phyloP scores from a whole-genome alignment of 257 asterid species.

The Parsonsia alboflavescens region DNA sequence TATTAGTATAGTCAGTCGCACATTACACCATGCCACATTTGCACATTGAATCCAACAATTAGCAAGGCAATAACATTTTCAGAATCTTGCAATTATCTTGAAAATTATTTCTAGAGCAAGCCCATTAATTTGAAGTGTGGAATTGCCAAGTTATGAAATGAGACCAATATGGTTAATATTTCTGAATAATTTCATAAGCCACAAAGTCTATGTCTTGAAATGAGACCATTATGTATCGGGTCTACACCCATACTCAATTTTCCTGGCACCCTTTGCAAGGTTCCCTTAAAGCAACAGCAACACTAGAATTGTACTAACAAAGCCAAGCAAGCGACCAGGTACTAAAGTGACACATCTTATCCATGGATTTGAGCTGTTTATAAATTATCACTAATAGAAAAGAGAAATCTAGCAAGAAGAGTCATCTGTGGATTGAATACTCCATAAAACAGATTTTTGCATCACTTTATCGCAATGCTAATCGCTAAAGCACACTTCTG shows the following conservation, averaged over 20 bases:
- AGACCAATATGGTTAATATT: no score
- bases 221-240: background rate
- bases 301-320: background rate
- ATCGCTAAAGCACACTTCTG: background rate
- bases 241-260: background rate
- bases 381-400: background rate
- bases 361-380: no score
- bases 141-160: constrained; percentile 1
- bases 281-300: background rate
- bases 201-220: background rate
- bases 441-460: background rate
- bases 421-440: background rate
- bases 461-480: background rate
- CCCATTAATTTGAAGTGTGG: background rate
- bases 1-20: background rate
- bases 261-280: no score
- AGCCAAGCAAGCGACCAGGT: background rate
- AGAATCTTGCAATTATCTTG: background rate
- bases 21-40: background rate
- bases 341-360: background rate
- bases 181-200: background rate
- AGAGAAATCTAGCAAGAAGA: background rate
- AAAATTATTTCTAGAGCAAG: background rate
- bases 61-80: background rate
- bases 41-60: background rate